phyloP scores from a whole-genome alignment of 495 filamentous ascomycete species.

The Trichoderma virens region DNA sequence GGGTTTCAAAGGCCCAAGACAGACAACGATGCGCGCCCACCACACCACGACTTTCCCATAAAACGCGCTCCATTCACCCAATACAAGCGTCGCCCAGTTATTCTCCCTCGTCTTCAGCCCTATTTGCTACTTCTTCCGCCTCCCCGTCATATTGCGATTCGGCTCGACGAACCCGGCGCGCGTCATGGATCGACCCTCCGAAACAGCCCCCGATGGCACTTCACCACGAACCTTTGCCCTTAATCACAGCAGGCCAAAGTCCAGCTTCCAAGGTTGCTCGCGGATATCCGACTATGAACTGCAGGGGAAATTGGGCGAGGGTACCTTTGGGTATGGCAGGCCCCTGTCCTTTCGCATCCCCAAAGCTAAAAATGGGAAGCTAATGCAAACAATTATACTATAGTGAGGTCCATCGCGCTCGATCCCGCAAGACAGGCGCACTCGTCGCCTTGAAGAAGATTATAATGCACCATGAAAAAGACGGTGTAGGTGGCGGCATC shows the following conservation, averaged over 20 bases:
- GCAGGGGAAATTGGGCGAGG: constrained; percentile 87
- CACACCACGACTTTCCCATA: background rate
- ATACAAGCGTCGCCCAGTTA: background rate
- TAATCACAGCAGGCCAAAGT: constrained; percentile 33
- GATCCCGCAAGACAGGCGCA: constrained; percentile 60
- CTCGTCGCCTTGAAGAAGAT: constrained; percentile 92
- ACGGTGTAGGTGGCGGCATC: constrained; percentile 49
- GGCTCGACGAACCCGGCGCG: background rate
- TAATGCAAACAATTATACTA: constrained; percentile 13
- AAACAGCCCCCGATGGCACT: constrained; percentile 13
- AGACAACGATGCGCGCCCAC: constrained; percentile 1
- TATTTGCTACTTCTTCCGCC: background rate
- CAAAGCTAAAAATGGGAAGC: background rate
- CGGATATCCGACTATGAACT: constrained; percentile 84
- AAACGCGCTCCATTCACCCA: background rate
- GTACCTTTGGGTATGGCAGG: constrained; percentile 74
- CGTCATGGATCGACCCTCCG: constrained; percentile 22
- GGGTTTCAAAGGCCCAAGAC: background rate
- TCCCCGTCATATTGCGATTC: background rate
- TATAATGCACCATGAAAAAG: constrained; percentile 78
- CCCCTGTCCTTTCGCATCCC: background rate
- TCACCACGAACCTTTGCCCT: constrained; percentile 39
- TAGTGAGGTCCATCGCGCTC: constrained; percentile 88
- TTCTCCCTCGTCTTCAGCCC: background rate
- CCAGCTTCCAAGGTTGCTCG: constrained; percentile 75